A percentile compares a stretch with the other conserved stretches of the same genome.
These are phyloP conservation scores for Sporothrix pallida DNA, from an alignment of 2,329 filamentous ascomycete genomes.

Conservation along the genomic window DNA sequence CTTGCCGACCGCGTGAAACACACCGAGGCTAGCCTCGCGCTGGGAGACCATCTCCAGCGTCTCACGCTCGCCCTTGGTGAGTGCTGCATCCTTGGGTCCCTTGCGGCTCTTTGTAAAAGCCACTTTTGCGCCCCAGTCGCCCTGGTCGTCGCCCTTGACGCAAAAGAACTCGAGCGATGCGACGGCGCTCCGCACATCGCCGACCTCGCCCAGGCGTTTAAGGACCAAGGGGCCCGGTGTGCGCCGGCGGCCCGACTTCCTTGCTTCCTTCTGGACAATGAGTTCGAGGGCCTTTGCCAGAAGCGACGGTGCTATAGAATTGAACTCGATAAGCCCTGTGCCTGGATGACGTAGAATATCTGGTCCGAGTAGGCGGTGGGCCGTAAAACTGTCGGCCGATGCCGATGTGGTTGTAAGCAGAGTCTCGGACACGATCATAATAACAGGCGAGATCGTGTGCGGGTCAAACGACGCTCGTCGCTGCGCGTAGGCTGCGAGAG, in stretches of 20 bases:
- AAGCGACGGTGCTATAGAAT: slow-evolving; percentile 84
- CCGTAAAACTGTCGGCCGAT: slow-evolving; percentile 88
- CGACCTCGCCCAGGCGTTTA: slow-evolving; percentile 79
- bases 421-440: slow-evolving; percentile 92
- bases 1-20: slow-evolving; percentile 95
- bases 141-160: slow-evolving; percentile 75
- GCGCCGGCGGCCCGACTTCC: slow-evolving; percentile 73
- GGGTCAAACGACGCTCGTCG: slow-evolving; percentile 39
- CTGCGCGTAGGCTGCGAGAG: slow-evolving; percentile 55
- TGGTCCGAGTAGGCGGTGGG: slow-evolving; percentile 84
- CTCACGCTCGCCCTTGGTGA: slow-evolving; percentile 80
- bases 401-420: slow-evolving; percentile 83
- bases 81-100: slow-evolving; percentile 57
- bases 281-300: slow-evolving; percentile 83
- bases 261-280: slow-evolving; percentile 83
- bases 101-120: slow-evolving; percentile 73
- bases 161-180: slow-evolving; percentile 93
- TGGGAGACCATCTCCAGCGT: slow-evolving; percentile 82
- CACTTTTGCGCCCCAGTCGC: slow-evolving; percentile 76
- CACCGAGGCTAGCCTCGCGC: slow-evolving; percentile 85
- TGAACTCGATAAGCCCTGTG: slow-evolving; percentile 86
- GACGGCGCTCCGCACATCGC: slow-evolving; percentile 91
- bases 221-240: slow-evolving; percentile 81
- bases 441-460: slow-evolving; percentile 69
- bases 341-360: slow-evolving; percentile 83